Conservation (phyloP, 257 asterid genomes). For the Penstemon davidsonii region DNA sequence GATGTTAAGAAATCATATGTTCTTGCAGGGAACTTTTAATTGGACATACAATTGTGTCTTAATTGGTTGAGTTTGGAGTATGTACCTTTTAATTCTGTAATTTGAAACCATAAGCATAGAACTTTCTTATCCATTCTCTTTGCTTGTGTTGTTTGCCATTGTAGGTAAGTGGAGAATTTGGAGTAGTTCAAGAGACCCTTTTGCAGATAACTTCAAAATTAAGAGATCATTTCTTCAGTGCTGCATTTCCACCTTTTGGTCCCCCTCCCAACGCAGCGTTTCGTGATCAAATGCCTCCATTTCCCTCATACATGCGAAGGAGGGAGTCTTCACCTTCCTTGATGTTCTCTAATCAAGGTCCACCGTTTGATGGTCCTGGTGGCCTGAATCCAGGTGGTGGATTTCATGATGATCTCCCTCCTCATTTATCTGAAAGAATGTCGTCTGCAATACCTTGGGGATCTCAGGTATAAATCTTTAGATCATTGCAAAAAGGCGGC, state of each 20-base stretch:
- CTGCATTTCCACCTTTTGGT: conserved; percentile 57
- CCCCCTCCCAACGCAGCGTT: conserved; percentile 58
- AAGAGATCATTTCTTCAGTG: conserved; percentile 71
- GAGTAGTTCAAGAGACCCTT: conserved; percentile 80
- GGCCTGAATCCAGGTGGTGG: conserved; percentile 60
- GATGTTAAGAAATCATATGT: conserved; percentile 8
- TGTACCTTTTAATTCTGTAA: background rate
- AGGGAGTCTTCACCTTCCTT: conserved; percentile 82
- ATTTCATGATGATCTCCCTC: conserved; percentile 67
- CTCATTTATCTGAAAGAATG: conserved; percentile 66
- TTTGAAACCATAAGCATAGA: conserved; percentile 16
- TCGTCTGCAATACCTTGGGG: conserved; percentile 65
- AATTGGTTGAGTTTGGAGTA: background rate
- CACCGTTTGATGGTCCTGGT: conserved; percentile 67
- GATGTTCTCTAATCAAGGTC: conserved; percentile 57
- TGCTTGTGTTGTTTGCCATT: conserved; percentile 28
- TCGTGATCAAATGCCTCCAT: conserved; percentile 68
- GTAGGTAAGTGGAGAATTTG: conserved; percentile 78
- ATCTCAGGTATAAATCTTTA: conserved; percentile 58
- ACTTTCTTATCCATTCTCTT: conserved; percentile 22
- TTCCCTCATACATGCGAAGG: conserved; percentile 67
- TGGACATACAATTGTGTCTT: too few relatives aligned
- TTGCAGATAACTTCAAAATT: conserved; percentile 80
- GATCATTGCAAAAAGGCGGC: background rate
- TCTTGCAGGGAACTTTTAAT: background rate